Percentiles rank a stretch among this genome's conserved stretches.
Evolutionary conservation across 2,329 filamentous ascomycete species (phyloP).

Genomic region (Pyrenochaeta sp.): DNA sequence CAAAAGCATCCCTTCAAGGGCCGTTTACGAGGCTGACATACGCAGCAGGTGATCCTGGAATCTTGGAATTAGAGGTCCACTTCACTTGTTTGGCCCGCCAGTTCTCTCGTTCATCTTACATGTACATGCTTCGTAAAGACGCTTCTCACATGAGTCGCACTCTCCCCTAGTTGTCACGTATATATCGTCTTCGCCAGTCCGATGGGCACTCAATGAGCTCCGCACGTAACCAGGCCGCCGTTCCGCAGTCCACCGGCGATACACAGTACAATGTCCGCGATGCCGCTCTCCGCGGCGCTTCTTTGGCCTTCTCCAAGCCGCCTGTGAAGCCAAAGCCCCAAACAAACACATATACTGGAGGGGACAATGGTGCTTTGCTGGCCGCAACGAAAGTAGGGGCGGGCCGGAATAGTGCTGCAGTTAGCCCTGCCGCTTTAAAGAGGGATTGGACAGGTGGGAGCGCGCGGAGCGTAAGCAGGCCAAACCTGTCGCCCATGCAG

Average conservation of each 20-base stretch:
- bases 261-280: conserved; percentile 49
- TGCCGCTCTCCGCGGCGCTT: conserved; percentile 60
- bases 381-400: conserved; percentile 55
- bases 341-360: conserved; percentile 51
- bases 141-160: conserved; percentile 10
- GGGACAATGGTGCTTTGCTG: conserved; percentile 54
- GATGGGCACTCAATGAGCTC: conserved; percentile 50
- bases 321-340: conserved; percentile 51
- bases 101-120: conserved; percentile 22
- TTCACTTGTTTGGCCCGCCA: conserved; percentile 15
- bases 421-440: conserved; percentile 29
- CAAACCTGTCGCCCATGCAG: conserved; percentile 32
- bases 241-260: conserved; percentile 42
- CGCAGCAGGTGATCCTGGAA: conserved; percentile 5
- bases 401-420: conserved; percentile 8
- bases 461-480: conserved; percentile 28
- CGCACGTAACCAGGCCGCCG: conserved; percentile 40
- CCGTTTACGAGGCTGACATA: conserved; percentile 12
- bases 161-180: conserved; percentile 1
- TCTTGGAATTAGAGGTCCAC: conserved; percentile 11
- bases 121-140: conserved; percentile 11
- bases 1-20: conserved; percentile 4
- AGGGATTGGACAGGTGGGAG: conserved; percentile 45
- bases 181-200: conserved; percentile 31
- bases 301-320: conserved; percentile 58